Conservation (phyloP, 345 rosid species). For the Moringa oleifera region DNA sequence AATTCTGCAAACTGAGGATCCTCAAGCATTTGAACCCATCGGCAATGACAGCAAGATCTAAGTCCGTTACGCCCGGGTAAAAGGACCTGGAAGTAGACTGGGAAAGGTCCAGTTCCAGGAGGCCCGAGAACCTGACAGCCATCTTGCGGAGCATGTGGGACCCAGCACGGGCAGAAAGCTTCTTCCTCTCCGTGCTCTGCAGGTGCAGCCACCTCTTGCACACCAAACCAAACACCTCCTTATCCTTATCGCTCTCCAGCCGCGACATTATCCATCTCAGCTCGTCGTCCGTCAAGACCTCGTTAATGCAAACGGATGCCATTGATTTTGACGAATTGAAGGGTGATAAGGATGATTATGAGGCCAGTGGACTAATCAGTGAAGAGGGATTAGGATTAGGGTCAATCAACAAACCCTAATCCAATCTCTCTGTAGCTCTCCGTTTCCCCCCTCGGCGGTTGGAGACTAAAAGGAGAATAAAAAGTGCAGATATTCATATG, state of each 20-base stretch:
- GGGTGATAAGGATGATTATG: not conserved
- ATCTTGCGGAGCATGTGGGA: slow-evolving; percentile 79
- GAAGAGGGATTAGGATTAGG: slow-evolving; percentile 8
- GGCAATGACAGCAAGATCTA: slow-evolving; percentile 72
- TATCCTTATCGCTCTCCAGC: slow-evolving; percentile 67
- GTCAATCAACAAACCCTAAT: slow-evolving; percentile 1
- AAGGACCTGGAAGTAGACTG: slow-evolving; percentile 89
- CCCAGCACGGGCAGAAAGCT: slow-evolving; percentile 87
- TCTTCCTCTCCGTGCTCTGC: slow-evolving; percentile 88
- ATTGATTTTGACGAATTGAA: slow-evolving; percentile 5
- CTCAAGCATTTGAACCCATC: slow-evolving; percentile 57
- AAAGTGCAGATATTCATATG: too few relatives aligned
- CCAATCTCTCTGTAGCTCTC: not conserved
- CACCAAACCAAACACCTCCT: slow-evolving; percentile 82
- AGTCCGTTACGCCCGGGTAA: slow-evolving; percentile 85
- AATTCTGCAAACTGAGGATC: slow-evolving; percentile 55
- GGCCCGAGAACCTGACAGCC: slow-evolving; percentile 72
- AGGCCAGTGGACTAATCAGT: not conserved
- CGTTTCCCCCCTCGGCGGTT: not conserved
- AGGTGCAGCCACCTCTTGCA: slow-evolving; percentile 84
- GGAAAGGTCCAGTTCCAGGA: slow-evolving; percentile 76
- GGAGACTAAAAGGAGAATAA: not conserved
- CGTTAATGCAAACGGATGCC: slow-evolving; percentile 58
- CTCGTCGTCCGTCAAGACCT: slow-evolving; percentile 73
- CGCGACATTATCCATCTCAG: slow-evolving; percentile 56